Evolutionary conservation across 768 basidiomycete genomes (phyloP).

Genomic region (Suillus americanus): DNA sequence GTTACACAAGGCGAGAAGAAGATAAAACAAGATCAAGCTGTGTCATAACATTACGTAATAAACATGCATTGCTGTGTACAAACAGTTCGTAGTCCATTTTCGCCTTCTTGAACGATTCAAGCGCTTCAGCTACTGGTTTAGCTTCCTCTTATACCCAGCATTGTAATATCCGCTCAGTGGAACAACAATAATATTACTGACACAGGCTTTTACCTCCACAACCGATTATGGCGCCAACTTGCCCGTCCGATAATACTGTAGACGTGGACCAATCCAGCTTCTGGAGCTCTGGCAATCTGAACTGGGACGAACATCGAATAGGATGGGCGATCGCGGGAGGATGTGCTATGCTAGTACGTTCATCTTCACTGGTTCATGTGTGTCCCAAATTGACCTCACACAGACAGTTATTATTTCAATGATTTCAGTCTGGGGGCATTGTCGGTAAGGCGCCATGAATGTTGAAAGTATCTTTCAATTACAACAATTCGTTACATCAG

Average conservation of each 20-base stretch:
- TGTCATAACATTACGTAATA: neutral
- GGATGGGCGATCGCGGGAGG: constrained; percentile 74
- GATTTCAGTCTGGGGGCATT: constrained; percentile 58
- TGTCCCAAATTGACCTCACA: neutral
- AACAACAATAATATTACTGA: neutral
- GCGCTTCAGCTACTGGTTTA: neutral
- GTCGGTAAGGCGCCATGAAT: constrained; percentile 46
- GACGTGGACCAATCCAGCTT: constrained; percentile 60
- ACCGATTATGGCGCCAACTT: constrained; percentile 29
- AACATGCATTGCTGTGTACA: neutral
- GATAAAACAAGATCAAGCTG: neutral
- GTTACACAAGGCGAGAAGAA: neutral
- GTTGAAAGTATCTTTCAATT: neutral
- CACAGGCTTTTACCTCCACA: neutral
- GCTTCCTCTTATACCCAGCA: neutral
- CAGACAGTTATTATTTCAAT: constrained; percentile 64
- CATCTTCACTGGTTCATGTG: constrained; percentile 6
- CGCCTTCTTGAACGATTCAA: neutral
- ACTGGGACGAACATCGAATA: constrained; percentile 66
- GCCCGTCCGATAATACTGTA: constrained; percentile 51
- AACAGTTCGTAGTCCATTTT: neutral
- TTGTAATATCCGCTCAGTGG: neutral
- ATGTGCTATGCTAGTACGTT: constrained; percentile 54
- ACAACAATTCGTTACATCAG: constrained; percentile 36
- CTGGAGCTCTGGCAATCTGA: constrained; percentile 51